Percentiles rank a stretch among this genome's conserved stretches.
phyloP scores from a whole-genome alignment of 2,329 filamentous ascomycete genomes.

The Microdochium paspali region DNA sequence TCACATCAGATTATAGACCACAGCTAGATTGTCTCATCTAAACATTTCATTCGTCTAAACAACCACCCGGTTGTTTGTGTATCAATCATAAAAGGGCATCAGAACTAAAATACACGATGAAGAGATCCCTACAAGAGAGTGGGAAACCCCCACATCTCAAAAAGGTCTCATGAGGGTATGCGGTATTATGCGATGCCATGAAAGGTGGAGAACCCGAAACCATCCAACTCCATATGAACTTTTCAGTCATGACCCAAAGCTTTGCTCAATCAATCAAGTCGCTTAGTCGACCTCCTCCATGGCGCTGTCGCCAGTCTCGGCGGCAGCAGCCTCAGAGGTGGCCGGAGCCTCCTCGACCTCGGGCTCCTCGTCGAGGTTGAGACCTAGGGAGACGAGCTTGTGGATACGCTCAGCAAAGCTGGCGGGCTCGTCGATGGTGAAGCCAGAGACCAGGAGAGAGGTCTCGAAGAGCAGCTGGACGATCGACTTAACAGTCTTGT shows the following conservation, averaged over 20 bases:
- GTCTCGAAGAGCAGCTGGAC: constrained; percentile 98
- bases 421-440: constrained; percentile 98
- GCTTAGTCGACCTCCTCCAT: constrained; percentile 99
- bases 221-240: constrained; percentile 29
- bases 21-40: background rate
- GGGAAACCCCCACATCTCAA: background rate
- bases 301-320: constrained; percentile 73
- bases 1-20: background rate
- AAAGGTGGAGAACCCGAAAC: constrained; percentile 19
- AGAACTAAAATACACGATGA: background rate
- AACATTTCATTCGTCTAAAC: background rate
- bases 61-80: background rate
- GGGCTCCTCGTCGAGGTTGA: constrained; percentile 93
- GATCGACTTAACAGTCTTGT: constrained; percentile 98
- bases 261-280: constrained; percentile 13
- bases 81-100: background rate
- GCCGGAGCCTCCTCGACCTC: constrained; percentile 55
- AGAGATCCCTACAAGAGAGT: background rate
- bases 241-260: constrained; percentile 21
- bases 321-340: constrained; percentile 48
- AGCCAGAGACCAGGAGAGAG: constrained; percentile 93
- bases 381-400: constrained; percentile 95
- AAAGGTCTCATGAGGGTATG: constrained; percentile 15
- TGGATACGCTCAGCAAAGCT: constrained; percentile 98
- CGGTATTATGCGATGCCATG: constrained; percentile 13